Evolutionary conservation across 768 basidiomycete genomes (phyloP), one percentile per base, ranked within the genome.

Genomic region (Boletus subcaerulescens): DNA sequence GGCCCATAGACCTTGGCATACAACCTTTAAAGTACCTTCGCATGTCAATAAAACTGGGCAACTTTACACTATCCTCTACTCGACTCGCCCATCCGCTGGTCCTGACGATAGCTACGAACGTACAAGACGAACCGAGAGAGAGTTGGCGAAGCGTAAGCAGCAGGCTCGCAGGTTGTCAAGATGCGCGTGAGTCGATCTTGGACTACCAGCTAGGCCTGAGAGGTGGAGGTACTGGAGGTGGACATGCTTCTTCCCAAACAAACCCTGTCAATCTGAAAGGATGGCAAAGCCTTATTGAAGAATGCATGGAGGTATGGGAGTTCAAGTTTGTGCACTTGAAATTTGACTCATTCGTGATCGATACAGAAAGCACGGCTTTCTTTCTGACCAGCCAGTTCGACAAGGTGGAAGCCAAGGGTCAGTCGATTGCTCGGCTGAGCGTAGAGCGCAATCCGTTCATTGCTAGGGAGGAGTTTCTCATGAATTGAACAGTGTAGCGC

Each of bases 401-500:
- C n/a, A 74, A 74, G n/a, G 74, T 93, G 38, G 82, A 84, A 63
- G 91, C 91, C 2, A 77, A 84, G 41, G 83, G 83, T 1, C 74
- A 78, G 64, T 84, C 82, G 2, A 69, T 86, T 5, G 59, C 64
- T 1, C 63, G 68, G 38, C 66, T 73, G 46, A 22, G 22, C 22
- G 22, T 22, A 3, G 22, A 22, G 22, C 22, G 22, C 22, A 22
- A 22, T 22, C 83, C 81, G 12, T 84, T 82, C 69, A 86, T 94
- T 55, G 80, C 80, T 8, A 77, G 87, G 9, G 88, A 89, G 60
- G 91, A 93, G 65, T 89, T 86, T 61, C 73, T 93, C 45, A 85
- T 93, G 86, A 94, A 93, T 60, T 82, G 91, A 13, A 91, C 92
- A 54, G 80, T 93, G 8, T 85, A 90, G 64, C 77, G 83, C 47